These are phyloP conservation scores for Cyberlindnera euphorbiiphila DNA, from an alignment of 805 yeast genomes.

Conservation along the genomic window DNA sequence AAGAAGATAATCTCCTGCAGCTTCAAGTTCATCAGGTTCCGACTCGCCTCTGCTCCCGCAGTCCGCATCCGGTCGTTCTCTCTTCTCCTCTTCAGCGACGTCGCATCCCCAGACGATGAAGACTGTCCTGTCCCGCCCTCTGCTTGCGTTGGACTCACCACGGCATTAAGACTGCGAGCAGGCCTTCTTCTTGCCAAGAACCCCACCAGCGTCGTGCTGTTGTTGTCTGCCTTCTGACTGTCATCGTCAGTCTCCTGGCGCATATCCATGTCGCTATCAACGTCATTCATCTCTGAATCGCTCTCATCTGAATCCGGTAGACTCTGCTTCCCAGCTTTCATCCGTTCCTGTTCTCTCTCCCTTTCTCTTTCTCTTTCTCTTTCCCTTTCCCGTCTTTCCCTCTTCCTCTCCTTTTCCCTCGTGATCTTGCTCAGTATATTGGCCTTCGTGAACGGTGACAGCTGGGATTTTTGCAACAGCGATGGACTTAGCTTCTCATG, in stretches of 20 bases:
- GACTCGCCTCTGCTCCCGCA: constrained; percentile 24
- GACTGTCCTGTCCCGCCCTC: not conserved
- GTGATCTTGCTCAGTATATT: constrained; percentile 19
- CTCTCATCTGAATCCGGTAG: constrained; percentile 24
- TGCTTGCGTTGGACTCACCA: constrained; percentile 7
- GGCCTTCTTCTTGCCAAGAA: no score
- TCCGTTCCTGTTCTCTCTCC: no score
- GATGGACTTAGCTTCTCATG: constrained; percentile 5
- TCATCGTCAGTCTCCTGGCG: constrained; percentile 12
- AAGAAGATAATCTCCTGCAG: constrained; percentile 27
- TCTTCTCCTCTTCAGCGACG: constrained; percentile 5
- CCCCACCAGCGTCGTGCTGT: not conserved
- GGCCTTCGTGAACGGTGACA: constrained; percentile 25
- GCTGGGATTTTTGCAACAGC: constrained; percentile 10
- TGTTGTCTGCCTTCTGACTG: constrained; percentile 1
- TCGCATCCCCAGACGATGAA: constrained; percentile 4
- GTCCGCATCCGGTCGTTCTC: constrained; percentile 9
- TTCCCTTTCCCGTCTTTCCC: no score
- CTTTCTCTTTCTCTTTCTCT: no score
- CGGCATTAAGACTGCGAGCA: not conserved
- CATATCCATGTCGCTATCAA: constrained; percentile 22
- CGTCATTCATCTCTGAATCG: constrained; percentile 29
- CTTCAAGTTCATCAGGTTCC: constrained; percentile 24
- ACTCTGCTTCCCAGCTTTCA: no score
- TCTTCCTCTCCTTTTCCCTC: constrained; percentile 15